Evolutionary conservation across 352 stramenopile genomes (phyloP), one percentile per base, ranked within the genome.

Genomic region (Phytopythium cucurbitacearum): DNA sequence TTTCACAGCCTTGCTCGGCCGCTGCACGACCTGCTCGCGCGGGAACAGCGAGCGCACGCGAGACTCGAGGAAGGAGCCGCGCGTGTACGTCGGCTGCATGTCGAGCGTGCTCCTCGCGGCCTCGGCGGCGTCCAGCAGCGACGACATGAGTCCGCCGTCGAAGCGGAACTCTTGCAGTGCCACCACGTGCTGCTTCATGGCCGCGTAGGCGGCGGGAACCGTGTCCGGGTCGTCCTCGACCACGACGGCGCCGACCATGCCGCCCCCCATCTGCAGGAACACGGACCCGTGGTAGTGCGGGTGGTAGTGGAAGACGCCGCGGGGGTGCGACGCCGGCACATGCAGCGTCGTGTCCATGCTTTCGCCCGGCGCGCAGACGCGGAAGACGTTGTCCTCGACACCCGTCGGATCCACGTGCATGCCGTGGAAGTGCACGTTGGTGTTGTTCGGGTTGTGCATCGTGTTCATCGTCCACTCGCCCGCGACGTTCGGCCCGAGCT

Each of bases 241-340:
- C 3, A 87, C 53, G 34, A 85, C 65, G 9, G 69, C 73, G 21
- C 80, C 80, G 9, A 76, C 77, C 71, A 93, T 91, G 6, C 80
- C 84, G 10, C 85, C 85, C 3, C 70, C 73, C 56, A 91, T 79
- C 54, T 96, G 85, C 52, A 86, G 39, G 48, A 84, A 81, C 15
- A 90, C 85, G 0, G 64, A 81, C 10, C 78, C 81, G 56, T 91
- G 81, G 56, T 82, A 87, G 67, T 95, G 85, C 47, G 85, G 82
- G 54, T 95, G 85, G 66, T 95, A 95, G 62, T 89, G 81, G 57
- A 89, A 95, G 8, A 87, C 55, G 4, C 85, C 85, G 37, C 74
- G 69, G 12, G 80, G 82, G 44, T 95, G 85, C 46, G 83, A 72
- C 13, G 51, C 43, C 2, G 78, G 80, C 16, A 95, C 54, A 10